Evolutionary conservation across 345 rosid species (phyloP).

Genomic region (Salix brachista): DNA sequence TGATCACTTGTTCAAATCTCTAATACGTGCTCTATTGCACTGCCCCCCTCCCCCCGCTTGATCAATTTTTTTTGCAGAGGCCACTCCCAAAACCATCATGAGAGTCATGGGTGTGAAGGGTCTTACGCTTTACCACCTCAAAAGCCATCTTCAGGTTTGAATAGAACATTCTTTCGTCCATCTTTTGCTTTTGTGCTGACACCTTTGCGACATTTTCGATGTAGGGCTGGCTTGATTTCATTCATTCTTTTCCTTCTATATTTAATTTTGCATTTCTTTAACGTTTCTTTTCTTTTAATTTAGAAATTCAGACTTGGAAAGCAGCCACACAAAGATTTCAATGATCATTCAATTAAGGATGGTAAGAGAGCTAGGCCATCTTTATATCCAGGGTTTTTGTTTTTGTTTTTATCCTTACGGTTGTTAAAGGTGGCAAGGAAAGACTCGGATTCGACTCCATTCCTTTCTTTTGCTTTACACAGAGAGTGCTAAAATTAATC

Average conservation of each 20-base stretch:
- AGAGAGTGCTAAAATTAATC: neutral
- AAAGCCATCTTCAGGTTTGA: conserved; percentile 99
- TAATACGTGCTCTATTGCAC: neutral
- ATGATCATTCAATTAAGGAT: conserved; percentile 91
- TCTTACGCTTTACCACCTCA: conserved; percentile 99
- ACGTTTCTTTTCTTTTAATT: conserved; percentile 8
- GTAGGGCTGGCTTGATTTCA: conserved; percentile 12
- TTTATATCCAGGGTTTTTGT: conserved; percentile 16
- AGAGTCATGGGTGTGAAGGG: conserved; percentile 99
- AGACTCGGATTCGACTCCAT: neutral
- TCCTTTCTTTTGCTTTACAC: neutral
- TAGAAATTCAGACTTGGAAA: conserved; percentile 98
- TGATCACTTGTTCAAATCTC: neutral
- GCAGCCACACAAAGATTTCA: conserved; percentile 98
- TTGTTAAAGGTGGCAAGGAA: neutral
- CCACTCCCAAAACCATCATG: conserved; percentile 99
- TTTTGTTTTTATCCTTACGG: neutral
- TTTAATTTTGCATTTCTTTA: conserved; percentile 5
- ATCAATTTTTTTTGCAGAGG: conserved; percentile 51
- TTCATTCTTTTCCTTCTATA: conserved; percentile 10
- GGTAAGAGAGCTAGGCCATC: conserved; percentile 46
- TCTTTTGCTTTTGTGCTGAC: conserved; percentile 12
- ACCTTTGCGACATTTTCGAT: conserved; percentile 20
- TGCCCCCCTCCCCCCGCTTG: neutral
- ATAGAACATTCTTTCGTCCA: conserved; percentile 21